Evolutionary conservation across 1,284 basidiomycete genomes (phyloP), one percentile per base, ranked within the genome.

Genomic region (Microbotryomycetes sp.): DNA sequence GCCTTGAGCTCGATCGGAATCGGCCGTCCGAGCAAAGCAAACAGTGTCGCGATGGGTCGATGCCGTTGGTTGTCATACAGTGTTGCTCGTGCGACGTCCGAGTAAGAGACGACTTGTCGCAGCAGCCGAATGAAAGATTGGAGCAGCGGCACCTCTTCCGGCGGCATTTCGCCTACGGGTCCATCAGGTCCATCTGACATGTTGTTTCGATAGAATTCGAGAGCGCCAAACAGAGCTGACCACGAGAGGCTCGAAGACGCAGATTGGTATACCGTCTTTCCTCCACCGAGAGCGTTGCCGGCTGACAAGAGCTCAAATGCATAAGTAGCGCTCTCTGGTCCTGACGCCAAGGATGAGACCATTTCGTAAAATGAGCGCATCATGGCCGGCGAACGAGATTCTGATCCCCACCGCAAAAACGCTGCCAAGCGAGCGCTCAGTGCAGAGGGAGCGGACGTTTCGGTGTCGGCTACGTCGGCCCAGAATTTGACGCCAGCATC

Each of bases 1-100:
- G 91, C 91, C 72, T 97, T 97, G 57, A 97, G 81, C 71, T 97
- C 91, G n/a, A 94, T 78, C 0, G 90, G 88, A 21, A 92, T 82
- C 11, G 86, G 83, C 7, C 89, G 80, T 27, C 88, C 89, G 64
- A 90, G 81, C 45, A 92, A 82, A 4, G 85, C 84, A 48, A 92
- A 82, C 4, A 94, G 78, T 0, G 86, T 86, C 2, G 84, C 84
- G 58, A 97, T 82, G 0, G 89, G 88, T 51, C 72, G 71, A 70
- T 77, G 77, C 4, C 87, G 83, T 2, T 83, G 82, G 75, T 92
- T 88, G 26, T 85, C 80, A 52, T 87, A 83, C 16, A 97, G 82
- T 1, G 89, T 85, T 11, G 86, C 81, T 28, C 90, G 85, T 5
- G 90, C 90, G 3, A 86, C 81, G 7, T 87, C 78, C 0, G 91